Conservation (phyloP, 2,329 filamentous ascomycete species). For the Claviceps maximensis region DNA sequence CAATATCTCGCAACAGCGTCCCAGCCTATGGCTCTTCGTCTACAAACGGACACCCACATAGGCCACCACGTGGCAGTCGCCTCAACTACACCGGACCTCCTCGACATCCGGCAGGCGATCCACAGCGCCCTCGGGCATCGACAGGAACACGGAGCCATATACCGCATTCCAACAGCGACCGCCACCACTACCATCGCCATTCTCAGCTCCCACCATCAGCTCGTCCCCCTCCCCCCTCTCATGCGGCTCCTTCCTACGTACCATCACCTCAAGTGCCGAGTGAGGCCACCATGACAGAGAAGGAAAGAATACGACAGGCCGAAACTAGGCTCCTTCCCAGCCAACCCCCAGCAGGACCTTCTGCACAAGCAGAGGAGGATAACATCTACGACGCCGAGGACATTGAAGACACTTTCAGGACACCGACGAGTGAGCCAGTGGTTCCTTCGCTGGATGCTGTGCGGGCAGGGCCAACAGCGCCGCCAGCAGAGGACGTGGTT, state of each 20-base stretch:
- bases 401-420: constrained; percentile 24
- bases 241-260: constrained; percentile 33
- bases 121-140: background rate
- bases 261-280: constrained; percentile 46
- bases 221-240: background rate
- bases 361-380: constrained; percentile 30
- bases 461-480: constrained; percentile 26
- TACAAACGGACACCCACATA: constrained; percentile 1
- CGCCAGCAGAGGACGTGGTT: constrained; percentile 31
- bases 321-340: constrained; percentile 74
- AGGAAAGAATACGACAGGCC: constrained; percentile 63
- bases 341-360: constrained; percentile 39
- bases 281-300: constrained; percentile 60
- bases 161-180: constrained; percentile 9
- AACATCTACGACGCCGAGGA: constrained; percentile 37
- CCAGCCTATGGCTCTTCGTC: background rate
- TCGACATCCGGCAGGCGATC: constrained; percentile 8
- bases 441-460: constrained; percentile 7
- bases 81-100: constrained; percentile 6
- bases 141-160: constrained; percentile 4
- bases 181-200: background rate
- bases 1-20: constrained; percentile 1
- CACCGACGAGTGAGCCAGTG: constrained; percentile 6
- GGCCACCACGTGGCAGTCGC: constrained; percentile 21
- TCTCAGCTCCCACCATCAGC: background rate